Percentiles rank a stretch among this genome's conserved stretches.
phyloP scores from a whole-genome alignment of 108 stramenopile species.

The Nitzschia palea region DNA sequence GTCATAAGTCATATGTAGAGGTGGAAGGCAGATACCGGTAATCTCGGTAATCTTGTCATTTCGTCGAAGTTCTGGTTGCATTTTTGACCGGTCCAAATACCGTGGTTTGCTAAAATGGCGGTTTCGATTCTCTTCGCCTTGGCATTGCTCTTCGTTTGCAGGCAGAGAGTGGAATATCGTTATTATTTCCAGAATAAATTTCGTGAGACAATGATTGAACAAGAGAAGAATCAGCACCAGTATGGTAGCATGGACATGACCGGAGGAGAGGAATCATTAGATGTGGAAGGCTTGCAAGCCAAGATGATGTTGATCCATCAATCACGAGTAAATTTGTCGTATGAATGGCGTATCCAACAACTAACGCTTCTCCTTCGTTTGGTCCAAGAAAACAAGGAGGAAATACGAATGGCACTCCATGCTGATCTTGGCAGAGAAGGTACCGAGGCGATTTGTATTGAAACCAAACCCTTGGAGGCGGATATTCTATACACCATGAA shows the following conservation, averaged over 20 bases:
- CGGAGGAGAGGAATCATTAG: background rate
- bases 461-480: conserved; percentile 22
- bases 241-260: background rate
- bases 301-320: conserved; percentile 43
- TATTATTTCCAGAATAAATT: too few species aligned
- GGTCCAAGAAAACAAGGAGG: conserved; percentile 28
- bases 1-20: too few species aligned
- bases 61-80: too few species aligned
- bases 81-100: too few species aligned
- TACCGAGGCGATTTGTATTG: conserved; percentile 29
- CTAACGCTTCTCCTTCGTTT: conserved; percentile 20
- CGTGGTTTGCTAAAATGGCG: too few species aligned
- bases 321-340: conserved; percentile 35
- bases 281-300: conserved; percentile 25
- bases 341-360: conserved; percentile 47
- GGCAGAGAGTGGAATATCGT: too few species aligned
- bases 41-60: too few species aligned
- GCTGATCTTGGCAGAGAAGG: conserved; percentile 43
- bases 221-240: too few species aligned
- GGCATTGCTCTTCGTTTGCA: too few species aligned
- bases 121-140: too few species aligned
- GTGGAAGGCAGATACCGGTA: too few species aligned
- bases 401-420: conserved; percentile 23
- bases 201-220: too few species aligned
- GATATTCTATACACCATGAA: conserved; percentile 31